phyloP scores from a whole-genome alignment of 257 asterid genomes.

The Marsdenia floribunda region DNA sequence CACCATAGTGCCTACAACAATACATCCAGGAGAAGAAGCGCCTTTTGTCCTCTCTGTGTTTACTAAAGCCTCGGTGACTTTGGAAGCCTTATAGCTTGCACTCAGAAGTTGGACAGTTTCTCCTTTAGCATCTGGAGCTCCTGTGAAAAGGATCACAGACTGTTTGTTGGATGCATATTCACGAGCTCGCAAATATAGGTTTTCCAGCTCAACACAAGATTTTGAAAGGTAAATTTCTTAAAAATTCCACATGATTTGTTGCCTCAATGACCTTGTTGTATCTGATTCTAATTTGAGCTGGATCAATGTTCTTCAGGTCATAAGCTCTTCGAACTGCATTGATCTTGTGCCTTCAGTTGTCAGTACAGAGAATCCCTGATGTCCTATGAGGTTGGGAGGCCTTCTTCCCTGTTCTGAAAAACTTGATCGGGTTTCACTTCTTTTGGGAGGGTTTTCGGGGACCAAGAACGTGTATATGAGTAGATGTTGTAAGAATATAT shows the following conservation, averaged over 20 bases:
- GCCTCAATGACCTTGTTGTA: neutral
- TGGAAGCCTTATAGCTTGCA: slow-evolving; percentile 68
- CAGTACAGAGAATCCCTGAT: neutral
- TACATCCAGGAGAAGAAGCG: slow-evolving; percentile 99
- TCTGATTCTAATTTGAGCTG: slow-evolving; percentile 6
- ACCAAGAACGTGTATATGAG: slow-evolving; percentile 44
- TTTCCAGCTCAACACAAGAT: neutral
- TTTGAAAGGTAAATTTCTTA: slow-evolving; percentile 13
- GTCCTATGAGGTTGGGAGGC: slow-evolving; percentile 4
- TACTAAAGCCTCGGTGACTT: slow-evolving; percentile 81
- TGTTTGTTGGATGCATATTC: slow-evolving; percentile 15
- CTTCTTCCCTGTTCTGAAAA: slow-evolving; percentile 8
- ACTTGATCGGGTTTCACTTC: slow-evolving; percentile 8
- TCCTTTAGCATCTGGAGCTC: slow-evolving; percentile 17
- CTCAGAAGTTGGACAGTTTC: slow-evolving; percentile 12
- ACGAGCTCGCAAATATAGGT: slow-evolving; percentile 15
- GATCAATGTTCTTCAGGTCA: neutral
- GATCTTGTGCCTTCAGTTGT: neutral
- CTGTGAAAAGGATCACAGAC: neutral
- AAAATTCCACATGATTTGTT: neutral
- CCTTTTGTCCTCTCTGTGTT: slow-evolving; percentile 94
- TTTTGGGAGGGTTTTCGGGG: slow-evolving; percentile 26
- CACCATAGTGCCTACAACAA: slow-evolving; percentile 94
- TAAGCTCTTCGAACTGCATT: slow-evolving; percentile 1
- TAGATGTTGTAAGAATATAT: slow-evolving; percentile 45